phyloP scores from a whole-genome alignment of 2,329 filamentous ascomycete species.

The Botryosphaeria dothidea region DNA sequence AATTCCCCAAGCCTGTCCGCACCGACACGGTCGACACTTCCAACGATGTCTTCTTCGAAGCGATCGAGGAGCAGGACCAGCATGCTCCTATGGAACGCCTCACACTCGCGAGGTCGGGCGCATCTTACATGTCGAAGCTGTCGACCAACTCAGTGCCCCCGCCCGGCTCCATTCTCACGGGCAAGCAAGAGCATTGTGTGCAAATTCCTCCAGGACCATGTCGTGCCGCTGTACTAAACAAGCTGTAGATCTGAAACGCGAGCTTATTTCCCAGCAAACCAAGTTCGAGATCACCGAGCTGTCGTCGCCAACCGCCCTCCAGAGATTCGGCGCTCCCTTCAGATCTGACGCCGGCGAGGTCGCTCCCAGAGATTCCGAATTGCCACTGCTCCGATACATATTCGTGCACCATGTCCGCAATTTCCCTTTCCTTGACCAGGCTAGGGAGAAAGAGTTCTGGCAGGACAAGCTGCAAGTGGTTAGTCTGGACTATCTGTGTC shows the following conservation, averaged over 20 bases:
- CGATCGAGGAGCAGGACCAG: neutral
- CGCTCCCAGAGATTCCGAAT: slow-evolving; percentile 86
- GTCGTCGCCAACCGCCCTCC: slow-evolving; percentile 90
- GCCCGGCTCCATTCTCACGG: slow-evolving; percentile 70
- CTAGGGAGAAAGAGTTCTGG: slow-evolving; percentile 98
- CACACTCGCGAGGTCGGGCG: slow-evolving; percentile 9
- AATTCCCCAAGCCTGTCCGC: neutral
- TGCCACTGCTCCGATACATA: slow-evolving; percentile 92
- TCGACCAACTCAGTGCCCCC: slow-evolving; percentile 51
- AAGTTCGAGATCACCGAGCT: slow-evolving; percentile 88
- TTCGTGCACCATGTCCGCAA: slow-evolving; percentile 98
- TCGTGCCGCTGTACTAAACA: neutral
- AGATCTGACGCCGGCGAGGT: slow-evolving; percentile 90
- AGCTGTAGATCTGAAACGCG: slow-evolving; percentile 81
- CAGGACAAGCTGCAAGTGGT: slow-evolving; percentile 96
- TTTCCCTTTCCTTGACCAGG: slow-evolving; percentile 96
- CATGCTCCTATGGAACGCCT: neutral
- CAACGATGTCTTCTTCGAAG: slow-evolving; percentile 17
- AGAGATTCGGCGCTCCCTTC: slow-evolving; percentile 94
- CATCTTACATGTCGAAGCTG: slow-evolving; percentile 27
- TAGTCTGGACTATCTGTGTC: slow-evolving; percentile 41
- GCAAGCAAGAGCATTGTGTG: slow-evolving; percentile 97
- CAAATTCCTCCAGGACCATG: neutral
- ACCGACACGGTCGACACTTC: slow-evolving; percentile 14
- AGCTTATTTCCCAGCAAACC: slow-evolving; percentile 88